These are phyloP conservation scores for Gentiana dahurica DNA, from an alignment of 257 asterid genomes.

Conservation along the genomic window DNA sequence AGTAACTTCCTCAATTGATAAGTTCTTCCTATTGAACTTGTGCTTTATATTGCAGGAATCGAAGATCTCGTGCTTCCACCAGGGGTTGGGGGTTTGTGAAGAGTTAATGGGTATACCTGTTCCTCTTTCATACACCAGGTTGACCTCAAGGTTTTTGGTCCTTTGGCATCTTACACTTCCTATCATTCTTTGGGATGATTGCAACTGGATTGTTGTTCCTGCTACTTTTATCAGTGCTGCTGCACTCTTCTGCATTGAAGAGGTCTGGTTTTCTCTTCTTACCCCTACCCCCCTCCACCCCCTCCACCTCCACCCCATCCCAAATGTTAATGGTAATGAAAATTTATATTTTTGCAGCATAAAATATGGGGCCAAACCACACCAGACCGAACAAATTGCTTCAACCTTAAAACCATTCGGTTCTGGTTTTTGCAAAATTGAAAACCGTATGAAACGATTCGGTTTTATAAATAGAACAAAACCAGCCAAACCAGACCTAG, in stretches of 20 bases:
- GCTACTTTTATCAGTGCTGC: slow-evolving; percentile 97
- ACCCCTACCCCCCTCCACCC: neutral
- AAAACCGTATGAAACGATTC: too few relatives aligned
- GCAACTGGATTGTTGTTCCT: slow-evolving; percentile 96
- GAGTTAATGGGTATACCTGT: slow-evolving; percentile 80
- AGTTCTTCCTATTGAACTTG: neutral
- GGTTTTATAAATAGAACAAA: too few relatives aligned
- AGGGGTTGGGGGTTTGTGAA: slow-evolving; percentile 77
- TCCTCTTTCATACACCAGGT: slow-evolving; percentile 87
- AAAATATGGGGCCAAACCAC: too few relatives aligned
- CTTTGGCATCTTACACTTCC: slow-evolving; percentile 99
- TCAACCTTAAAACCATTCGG: too few relatives aligned
- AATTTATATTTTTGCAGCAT: too few relatives aligned
- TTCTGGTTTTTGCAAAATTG: too few relatives aligned
- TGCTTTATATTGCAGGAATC: slow-evolving; percentile 52
- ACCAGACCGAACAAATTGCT: too few relatives aligned
- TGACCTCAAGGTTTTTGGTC: slow-evolving; percentile 89
- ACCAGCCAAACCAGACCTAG: too few relatives aligned
- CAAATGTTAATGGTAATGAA: too few relatives aligned
- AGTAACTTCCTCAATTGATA: too few relatives aligned
- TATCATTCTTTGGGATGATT: slow-evolving; percentile 90
- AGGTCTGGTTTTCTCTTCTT: slow-evolving; percentile 29
- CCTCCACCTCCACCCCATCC: too few relatives aligned
- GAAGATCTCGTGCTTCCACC: slow-evolving; percentile 73
- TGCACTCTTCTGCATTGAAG: slow-evolving; percentile 89